Evolutionary conservation across 345 rosid species (phyloP).

Genomic region (Gossypium longicalyx): DNA sequence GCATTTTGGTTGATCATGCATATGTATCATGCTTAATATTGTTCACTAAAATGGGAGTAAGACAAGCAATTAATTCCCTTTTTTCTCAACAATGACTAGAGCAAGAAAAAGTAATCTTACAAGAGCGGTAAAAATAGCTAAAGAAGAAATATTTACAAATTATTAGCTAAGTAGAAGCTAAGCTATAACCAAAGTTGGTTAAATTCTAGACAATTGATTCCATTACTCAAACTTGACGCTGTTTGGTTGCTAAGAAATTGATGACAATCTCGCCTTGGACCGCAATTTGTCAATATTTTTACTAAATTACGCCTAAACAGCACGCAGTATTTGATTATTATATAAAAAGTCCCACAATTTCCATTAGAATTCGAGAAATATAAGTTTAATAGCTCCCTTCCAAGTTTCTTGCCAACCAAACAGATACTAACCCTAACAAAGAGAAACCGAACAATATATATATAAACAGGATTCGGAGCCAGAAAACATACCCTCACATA

Average conservation of each 20-base stretch:
- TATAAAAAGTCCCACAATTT: not conserved
- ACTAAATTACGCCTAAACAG: not conserved
- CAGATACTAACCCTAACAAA: not conserved
- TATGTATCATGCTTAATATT: not conserved
- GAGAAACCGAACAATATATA: not conserved
- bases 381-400: not conserved
- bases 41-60: not conserved
- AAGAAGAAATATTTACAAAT: not conserved
- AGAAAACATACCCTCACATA: slow-evolving; percentile 12
- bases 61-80: not conserved
- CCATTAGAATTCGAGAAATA: not conserved
- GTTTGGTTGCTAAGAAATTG: not conserved
- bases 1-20: not conserved
- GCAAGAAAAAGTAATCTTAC: not conserved
- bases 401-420: slow-evolving; percentile 7
- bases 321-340: not conserved
- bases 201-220: not conserved
- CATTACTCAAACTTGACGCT: not conserved
- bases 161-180: not conserved
- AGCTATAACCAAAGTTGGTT: not conserved
- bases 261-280: not conserved
- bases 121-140: not conserved
- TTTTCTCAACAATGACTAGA: no score
- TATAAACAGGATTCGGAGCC: not conserved
- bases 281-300: not conserved